phyloP scores from a whole-genome alignment of 179 eudicot species.

The Sideroxylon spinosum region DNA sequence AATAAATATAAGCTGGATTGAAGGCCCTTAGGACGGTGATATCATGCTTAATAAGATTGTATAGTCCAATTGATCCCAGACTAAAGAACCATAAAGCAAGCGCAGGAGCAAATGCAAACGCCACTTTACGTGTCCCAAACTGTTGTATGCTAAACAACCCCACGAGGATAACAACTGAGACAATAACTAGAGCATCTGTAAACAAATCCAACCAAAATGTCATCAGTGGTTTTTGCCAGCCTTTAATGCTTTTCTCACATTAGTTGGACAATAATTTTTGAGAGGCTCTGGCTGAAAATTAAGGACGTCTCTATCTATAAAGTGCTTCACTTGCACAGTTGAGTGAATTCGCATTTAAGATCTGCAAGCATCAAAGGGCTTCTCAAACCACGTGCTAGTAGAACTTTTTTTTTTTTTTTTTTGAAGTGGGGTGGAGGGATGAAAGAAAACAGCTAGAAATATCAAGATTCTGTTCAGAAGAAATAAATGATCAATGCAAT shows the following conservation, averaged over 20 bases:
- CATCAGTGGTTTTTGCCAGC: slow-evolving; percentile 1
- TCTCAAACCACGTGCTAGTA: neutral
- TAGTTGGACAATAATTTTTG: neutral
- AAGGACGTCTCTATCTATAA: neutral
- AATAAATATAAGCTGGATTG: slow-evolving; percentile 73
- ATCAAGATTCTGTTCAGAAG: neutral
- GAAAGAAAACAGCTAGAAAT: neutral
- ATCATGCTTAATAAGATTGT: slow-evolving; percentile 61
- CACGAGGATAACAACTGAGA: slow-evolving; percentile 70
- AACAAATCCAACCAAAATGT: neutral
- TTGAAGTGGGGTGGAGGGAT: neutral
- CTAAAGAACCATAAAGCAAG: slow-evolving; percentile 90
- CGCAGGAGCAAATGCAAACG: slow-evolving; percentile 88
- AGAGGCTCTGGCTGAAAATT: neutral
- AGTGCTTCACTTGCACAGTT: neutral
- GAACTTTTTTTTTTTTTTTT: too few species aligned
- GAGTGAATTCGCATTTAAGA: neutral
- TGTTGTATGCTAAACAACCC: slow-evolving; percentile 87
- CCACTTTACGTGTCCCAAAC: slow-evolving; percentile 95
- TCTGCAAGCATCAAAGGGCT: neutral
- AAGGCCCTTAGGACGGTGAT: slow-evolving; percentile 61
- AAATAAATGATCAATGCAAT: neutral
- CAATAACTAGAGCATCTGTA: slow-evolving; percentile 75
- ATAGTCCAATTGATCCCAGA: slow-evolving; percentile 70
- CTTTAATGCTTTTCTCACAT: neutral